phyloP scores from a whole-genome alignment of 495 filamentous ascomycete species.

The Podospora comata region DNA sequence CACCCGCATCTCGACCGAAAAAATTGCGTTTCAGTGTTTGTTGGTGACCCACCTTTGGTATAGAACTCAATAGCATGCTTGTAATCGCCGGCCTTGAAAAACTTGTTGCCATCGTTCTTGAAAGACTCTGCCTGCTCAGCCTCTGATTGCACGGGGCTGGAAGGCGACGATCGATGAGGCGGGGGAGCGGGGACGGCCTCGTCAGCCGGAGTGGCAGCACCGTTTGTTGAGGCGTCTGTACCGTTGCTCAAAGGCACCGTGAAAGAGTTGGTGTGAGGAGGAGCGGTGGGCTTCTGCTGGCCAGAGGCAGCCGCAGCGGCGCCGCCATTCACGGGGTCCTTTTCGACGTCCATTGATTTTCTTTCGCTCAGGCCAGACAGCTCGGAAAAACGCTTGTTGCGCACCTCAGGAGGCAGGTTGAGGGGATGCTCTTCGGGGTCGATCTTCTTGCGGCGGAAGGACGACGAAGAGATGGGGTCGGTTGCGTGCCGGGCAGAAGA shows the following conservation, averaged over 20 bases:
- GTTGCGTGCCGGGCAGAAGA: slow-evolving; percentile 40
- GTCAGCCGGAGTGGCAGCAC: slow-evolving; percentile 25
- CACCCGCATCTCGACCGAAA: not conserved
- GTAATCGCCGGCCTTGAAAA: slow-evolving; percentile 90
- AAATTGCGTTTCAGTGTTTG: not conserved
- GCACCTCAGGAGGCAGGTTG: slow-evolving; percentile 82
- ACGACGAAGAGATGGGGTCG: slow-evolving; percentile 36
- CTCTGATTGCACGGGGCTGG: slow-evolving; percentile 52
- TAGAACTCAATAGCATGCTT: slow-evolving; percentile 83
- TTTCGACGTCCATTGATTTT: slow-evolving; percentile 78
- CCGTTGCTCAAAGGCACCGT: slow-evolving; percentile 52
- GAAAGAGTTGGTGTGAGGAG: slow-evolving; percentile 38
- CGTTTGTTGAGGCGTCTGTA: slow-evolving; percentile 44
- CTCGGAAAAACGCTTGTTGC: slow-evolving; percentile 62
- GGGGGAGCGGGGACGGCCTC: slow-evolving; percentile 69
- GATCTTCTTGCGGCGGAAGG: slow-evolving; percentile 48
- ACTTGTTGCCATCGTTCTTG: slow-evolving; percentile 92
- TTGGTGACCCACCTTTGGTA: slow-evolving; percentile 67
- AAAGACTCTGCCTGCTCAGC: slow-evolving; percentile 77
- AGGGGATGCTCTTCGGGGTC: slow-evolving; percentile 75
- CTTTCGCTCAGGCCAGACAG: slow-evolving; percentile 66
- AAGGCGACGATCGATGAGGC: slow-evolving; percentile 66
- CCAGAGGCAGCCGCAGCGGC: slow-evolving; percentile 41
- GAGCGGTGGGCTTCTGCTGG: slow-evolving; percentile 27
- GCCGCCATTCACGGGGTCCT: slow-evolving; percentile 53